phyloP scores from a whole-genome alignment of 2,329 filamentous ascomycete genomes.

The Colletotrichum sansevieriae region DNA sequence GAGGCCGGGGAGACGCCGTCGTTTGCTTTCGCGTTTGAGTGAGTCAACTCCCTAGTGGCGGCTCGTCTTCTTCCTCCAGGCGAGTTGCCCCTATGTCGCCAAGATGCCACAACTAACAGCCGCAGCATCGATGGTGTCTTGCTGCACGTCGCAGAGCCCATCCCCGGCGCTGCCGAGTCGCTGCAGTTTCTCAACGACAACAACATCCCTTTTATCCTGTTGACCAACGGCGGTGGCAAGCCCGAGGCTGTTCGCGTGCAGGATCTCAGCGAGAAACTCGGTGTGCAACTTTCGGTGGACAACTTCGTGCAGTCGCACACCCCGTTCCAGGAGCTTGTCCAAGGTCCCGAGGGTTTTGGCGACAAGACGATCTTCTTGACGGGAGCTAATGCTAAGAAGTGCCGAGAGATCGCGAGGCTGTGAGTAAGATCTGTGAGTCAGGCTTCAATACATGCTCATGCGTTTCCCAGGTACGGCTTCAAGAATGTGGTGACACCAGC shows the following conservation, averaged over 20 bases:
- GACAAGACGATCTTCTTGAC: slow-evolving; percentile 81
- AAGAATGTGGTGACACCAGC: slow-evolving; percentile 85
- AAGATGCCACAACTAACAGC: neutral
- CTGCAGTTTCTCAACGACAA: slow-evolving; percentile 80
- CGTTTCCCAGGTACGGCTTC: slow-evolving; percentile 72
- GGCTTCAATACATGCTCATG: slow-evolving; percentile 22
- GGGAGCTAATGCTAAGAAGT: slow-evolving; percentile 76
- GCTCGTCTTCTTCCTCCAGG: neutral
- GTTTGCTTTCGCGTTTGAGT: slow-evolving; percentile 58
- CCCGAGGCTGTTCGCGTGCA: slow-evolving; percentile 66
- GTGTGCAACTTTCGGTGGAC: slow-evolving; percentile 60
- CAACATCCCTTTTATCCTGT: slow-evolving; percentile 89
- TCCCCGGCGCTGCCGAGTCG: slow-evolving; percentile 82
- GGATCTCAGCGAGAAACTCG: slow-evolving; percentile 53
- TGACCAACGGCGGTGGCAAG: slow-evolving; percentile 95
- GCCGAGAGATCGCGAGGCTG: slow-evolving; percentile 79
- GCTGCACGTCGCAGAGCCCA: slow-evolving; percentile 81
- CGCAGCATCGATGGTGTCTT: slow-evolving; percentile 91
- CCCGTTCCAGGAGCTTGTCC: slow-evolving; percentile 80
- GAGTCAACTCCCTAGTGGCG: slow-evolving; percentile 37
- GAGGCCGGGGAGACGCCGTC: slow-evolving; percentile 45
- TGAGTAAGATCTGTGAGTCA: slow-evolving; percentile 54
- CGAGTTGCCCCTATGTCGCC: neutral
- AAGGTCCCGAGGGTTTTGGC: slow-evolving; percentile 65
- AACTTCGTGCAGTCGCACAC: slow-evolving; percentile 92